Evolutionary conservation across 176 grass and related monocot genomes (phyloP).

Genomic region (Avena eriantha): DNA sequence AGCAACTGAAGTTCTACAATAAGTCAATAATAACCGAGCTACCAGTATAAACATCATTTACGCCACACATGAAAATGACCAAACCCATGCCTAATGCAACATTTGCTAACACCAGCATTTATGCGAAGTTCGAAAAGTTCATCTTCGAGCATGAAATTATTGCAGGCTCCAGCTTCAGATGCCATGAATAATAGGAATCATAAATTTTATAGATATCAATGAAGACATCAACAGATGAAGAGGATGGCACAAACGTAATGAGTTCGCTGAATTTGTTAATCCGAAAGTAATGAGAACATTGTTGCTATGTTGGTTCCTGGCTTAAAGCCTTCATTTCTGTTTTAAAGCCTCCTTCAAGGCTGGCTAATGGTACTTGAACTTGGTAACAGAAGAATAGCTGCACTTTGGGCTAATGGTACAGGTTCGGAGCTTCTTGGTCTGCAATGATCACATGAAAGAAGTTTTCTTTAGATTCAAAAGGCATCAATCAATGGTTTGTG

Average conservation of each 20-base stretch:
- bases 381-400: constrained; percentile 47
- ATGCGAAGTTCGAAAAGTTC: neutral
- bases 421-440: constrained; percentile 54
- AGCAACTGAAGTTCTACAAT: constrained; percentile 38
- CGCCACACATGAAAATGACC: constrained; percentile 12
- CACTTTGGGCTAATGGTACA: constrained; percentile 42
- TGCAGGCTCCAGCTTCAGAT: constrained; percentile 11
- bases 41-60: constrained; percentile 59
- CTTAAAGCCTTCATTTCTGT: constrained; percentile 43
- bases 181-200: constrained; percentile 10
- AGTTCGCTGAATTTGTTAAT: constrained; percentile 35
- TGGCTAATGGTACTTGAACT: constrained; percentile 43
- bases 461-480: constrained; percentile 28
- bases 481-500: constrained; percentile 22
- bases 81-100: neutral
- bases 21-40: constrained; percentile 22
- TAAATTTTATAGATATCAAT: constrained; percentile 29
- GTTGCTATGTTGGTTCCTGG: constrained; percentile 36
- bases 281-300: constrained; percentile 31
- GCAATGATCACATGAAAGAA: constrained; percentile 41
- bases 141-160: constrained; percentile 34
- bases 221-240: constrained; percentile 49
- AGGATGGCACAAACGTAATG: constrained; percentile 35
- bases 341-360: constrained; percentile 39
- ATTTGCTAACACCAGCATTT: neutral